Conservation (phyloP, 768 basidiomycete species). For the Suillus subaureus region DNA sequence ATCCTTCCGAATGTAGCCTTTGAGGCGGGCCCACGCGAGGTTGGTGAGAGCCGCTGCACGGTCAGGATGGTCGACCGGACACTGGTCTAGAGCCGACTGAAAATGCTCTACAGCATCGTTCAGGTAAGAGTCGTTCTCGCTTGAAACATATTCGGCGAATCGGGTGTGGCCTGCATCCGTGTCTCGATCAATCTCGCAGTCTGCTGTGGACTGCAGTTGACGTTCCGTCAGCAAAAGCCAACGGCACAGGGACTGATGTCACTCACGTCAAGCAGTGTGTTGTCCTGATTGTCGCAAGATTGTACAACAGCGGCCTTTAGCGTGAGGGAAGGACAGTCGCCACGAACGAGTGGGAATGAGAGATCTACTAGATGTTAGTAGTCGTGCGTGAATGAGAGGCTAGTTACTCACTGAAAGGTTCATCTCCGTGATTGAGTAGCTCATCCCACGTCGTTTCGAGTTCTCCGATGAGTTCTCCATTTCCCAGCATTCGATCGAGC, state of each 20-base stretch:
- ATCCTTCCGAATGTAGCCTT: neutral
- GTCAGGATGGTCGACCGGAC: neutral
- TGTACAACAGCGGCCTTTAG: neutral
- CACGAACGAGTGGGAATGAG: neutral
- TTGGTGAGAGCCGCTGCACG: neutral
- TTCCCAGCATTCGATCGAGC: neutral
- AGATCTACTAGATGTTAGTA: neutral
- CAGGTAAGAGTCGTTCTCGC: neutral
- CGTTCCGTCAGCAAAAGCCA: neutral
- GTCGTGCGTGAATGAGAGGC: neutral
- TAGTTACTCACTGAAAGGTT: neutral
- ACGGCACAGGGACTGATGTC: neutral
- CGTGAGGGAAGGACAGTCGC: neutral
- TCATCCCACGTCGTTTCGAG: neutral
- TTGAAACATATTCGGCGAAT: neutral
- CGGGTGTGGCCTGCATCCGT: neutral
- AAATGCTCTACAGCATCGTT: neutral
- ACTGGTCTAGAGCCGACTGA: neutral
- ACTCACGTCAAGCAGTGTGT: neutral
- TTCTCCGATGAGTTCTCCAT: neutral
- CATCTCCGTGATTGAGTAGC: neutral
- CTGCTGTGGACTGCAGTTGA: neutral
- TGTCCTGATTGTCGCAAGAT: neutral
- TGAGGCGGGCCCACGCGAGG: neutral
- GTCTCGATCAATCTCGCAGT: neutral